Percentiles rank a stretch among this genome's conserved stretches.
Conservation (phyloP, 352 stramenopile genomes). For the Phytopythium kandeliae region DNA sequence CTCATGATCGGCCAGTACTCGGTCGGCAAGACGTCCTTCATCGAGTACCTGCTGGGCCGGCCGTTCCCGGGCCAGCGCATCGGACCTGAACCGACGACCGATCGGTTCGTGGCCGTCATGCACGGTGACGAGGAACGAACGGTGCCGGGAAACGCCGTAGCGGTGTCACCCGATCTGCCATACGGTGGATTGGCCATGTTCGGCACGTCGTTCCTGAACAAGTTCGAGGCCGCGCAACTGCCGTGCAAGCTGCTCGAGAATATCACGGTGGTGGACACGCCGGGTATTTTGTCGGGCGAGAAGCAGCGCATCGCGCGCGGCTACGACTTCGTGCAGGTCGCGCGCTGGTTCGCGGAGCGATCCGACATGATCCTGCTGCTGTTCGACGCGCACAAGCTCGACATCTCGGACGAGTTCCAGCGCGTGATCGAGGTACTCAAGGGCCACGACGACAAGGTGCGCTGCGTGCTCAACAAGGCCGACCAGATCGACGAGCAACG, state of each 20-base stretch:
- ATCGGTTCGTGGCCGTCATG: conserved; percentile 98
- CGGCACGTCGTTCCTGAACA: conserved; percentile 97
- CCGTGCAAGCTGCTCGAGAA: conserved; percentile 91
- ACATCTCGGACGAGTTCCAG: conserved; percentile 99
- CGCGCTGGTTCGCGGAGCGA: conserved; percentile 93
- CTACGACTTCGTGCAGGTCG: conserved; percentile 95
- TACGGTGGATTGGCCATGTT: conserved; percentile 94
- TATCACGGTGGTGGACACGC: conserved; percentile 98
- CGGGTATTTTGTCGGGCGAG: conserved; percentile 97
- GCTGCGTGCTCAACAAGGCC: conserved; percentile 98
- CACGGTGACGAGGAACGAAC: conserved; percentile 95
- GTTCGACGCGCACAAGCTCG: conserved; percentile 99
- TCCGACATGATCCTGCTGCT: conserved; percentile 98
- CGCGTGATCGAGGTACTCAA: conserved; percentile 95
- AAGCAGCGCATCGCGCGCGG: conserved; percentile 96
- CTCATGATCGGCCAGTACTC: conserved; percentile 98
- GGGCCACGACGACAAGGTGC: conserved; percentile 98
- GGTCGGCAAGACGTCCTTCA: conserved; percentile 98
- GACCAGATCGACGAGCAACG: conserved; percentile 98
- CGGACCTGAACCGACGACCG: conserved; percentile 97
- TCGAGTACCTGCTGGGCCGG: conserved; percentile 93
- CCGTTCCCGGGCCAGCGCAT: conserved; percentile 97
- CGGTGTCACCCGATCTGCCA: conserved; percentile 92
- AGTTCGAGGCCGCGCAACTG: conserved; percentile 96
- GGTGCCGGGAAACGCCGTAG: conserved; percentile 96